A percentile compares a stretch with the other conserved stretches of the same genome.
phyloP scores from a whole-genome alignment of 2,329 filamentous ascomycete species.

The Ceratocystiopsis minuta region DNA sequence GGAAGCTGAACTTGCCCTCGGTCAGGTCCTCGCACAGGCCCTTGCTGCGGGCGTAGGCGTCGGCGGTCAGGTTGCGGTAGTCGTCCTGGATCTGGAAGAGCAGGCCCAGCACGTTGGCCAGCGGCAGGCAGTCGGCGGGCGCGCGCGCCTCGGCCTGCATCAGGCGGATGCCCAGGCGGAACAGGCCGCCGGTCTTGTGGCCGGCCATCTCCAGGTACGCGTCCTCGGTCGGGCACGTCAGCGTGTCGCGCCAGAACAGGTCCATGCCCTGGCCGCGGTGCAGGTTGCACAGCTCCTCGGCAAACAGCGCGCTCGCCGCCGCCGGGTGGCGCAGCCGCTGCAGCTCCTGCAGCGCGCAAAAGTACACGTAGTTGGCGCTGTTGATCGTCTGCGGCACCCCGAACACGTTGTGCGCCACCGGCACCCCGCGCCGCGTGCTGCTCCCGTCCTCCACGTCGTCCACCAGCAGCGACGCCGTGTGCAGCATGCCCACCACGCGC shows the following conservation, averaged over 20 bases:
- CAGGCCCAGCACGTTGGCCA: constrained; percentile 71
- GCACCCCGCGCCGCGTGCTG: constrained; percentile 56
- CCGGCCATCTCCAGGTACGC: constrained; percentile 84
- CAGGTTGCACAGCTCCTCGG: constrained; percentile 68
- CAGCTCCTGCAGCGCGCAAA: constrained; percentile 58
- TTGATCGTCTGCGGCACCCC: constrained; percentile 81
- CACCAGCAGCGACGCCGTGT: constrained; percentile 66
- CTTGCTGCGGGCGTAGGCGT: constrained; percentile 73
- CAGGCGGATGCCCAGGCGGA: constrained; percentile 67
- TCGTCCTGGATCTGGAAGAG: constrained; percentile 88
- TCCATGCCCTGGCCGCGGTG: constrained; percentile 85
- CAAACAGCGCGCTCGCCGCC: constrained; percentile 48
- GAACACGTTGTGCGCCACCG: constrained; percentile 71
- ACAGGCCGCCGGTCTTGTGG: constrained; percentile 80
- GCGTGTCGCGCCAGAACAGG: constrained; percentile 71
- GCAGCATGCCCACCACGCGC: constrained; percentile 66
- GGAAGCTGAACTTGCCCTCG: constrained; percentile 93
- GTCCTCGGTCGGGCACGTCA: constrained; percentile 69
- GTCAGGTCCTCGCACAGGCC: constrained; percentile 90
- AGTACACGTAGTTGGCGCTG: constrained; percentile 79
- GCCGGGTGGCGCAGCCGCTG: constrained; percentile 48
- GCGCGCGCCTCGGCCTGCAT: constrained; percentile 58
- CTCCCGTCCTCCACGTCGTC: constrained; percentile 76
- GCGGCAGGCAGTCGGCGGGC: constrained; percentile 51
- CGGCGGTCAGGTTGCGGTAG: constrained; percentile 68